These are phyloP conservation scores for Auxenochlorella pyrenoidosa DNA, from an alignment of 139 green algal genomes.

Conservation along the genomic window DNA sequence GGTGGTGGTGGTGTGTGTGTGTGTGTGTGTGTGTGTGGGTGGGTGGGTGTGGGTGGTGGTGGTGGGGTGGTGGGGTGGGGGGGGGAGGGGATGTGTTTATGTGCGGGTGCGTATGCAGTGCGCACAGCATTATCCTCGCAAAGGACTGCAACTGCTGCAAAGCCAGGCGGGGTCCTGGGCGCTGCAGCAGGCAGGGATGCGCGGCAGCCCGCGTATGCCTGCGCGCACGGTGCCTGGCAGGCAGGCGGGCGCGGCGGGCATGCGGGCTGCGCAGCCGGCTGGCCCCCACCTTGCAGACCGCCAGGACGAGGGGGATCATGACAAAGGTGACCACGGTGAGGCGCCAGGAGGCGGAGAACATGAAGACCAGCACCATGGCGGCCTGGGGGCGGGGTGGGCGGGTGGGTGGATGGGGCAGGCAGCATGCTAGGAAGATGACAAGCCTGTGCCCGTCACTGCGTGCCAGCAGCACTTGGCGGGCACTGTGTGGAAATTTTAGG, in stretches of 20 bases:
- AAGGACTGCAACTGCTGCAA: background rate
- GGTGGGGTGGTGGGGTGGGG: background rate
- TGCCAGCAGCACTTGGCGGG: no score
- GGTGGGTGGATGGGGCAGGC: no score
- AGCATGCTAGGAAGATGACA: no score
- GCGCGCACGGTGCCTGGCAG: no score
- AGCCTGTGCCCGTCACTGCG: no score
- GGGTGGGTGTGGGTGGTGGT: no score
- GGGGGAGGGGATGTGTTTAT: background rate
- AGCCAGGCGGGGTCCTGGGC: no score
- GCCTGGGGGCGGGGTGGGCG: background rate
- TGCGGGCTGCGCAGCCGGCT: background rate
- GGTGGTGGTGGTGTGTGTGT: background rate
- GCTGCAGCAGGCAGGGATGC: background rate
- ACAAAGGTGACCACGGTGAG: constrained; percentile 87
- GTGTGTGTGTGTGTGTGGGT: no score
- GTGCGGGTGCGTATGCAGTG: no score
- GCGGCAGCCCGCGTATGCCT: no score
- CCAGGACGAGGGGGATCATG: constrained; percentile 76
- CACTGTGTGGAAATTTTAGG: no score
- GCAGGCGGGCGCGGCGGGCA: no score
- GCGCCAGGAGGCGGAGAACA: constrained; percentile 84
- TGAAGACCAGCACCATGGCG: constrained; percentile 79
- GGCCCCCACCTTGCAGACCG: constrained; percentile 71
- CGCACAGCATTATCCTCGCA: background rate